Evolutionary conservation across 495 filamentous ascomycete species (phyloP).

Genomic region (Pyrenula massariospora): DNA sequence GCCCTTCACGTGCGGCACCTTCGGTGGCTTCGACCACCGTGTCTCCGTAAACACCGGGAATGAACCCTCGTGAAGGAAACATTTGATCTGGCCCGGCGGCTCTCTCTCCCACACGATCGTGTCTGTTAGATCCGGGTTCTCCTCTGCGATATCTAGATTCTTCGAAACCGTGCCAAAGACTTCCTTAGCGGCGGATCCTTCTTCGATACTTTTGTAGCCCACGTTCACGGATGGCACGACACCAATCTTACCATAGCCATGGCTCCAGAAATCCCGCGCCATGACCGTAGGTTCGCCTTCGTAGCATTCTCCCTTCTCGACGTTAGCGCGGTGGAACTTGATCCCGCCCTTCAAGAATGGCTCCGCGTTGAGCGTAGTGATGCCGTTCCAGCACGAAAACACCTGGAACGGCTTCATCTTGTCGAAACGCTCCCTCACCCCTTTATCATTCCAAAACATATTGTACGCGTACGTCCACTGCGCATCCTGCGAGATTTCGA

Average conservation of each 20-base stretch:
- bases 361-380: slow-evolving; percentile 19
- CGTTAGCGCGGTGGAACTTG: slow-evolving; percentile 1
- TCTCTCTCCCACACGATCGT: slow-evolving; percentile 12
- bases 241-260: slow-evolving; percentile 31
- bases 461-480: slow-evolving; percentile 28
- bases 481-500: slow-evolving; percentile 31
- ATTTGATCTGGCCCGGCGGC: slow-evolving; percentile 15
- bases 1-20: too few species aligned
- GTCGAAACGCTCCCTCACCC: slow-evolving; percentile 12
- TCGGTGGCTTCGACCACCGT: background rate
- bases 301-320: slow-evolving; percentile 25
- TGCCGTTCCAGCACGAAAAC: slow-evolving; percentile 43
- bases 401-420: slow-evolving; percentile 34
- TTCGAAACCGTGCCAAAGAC: slow-evolving; percentile 26
- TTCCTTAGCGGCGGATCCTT: slow-evolving; percentile 23
- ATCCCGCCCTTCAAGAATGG: slow-evolving; percentile 8
- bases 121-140: slow-evolving; percentile 3
- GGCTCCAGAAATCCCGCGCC: slow-evolving; percentile 35
- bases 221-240: slow-evolving; percentile 39
- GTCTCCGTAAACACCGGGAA: background rate
- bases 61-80: slow-evolving; percentile 3
- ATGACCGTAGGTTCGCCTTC: slow-evolving; percentile 35
- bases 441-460: slow-evolving; percentile 31
- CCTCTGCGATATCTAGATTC: slow-evolving; percentile 5
- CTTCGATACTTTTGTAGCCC: slow-evolving; percentile 24